Evolutionary conservation across 208 protist species (phyloP).

Genomic region (Crithidia brevicula): DNA sequence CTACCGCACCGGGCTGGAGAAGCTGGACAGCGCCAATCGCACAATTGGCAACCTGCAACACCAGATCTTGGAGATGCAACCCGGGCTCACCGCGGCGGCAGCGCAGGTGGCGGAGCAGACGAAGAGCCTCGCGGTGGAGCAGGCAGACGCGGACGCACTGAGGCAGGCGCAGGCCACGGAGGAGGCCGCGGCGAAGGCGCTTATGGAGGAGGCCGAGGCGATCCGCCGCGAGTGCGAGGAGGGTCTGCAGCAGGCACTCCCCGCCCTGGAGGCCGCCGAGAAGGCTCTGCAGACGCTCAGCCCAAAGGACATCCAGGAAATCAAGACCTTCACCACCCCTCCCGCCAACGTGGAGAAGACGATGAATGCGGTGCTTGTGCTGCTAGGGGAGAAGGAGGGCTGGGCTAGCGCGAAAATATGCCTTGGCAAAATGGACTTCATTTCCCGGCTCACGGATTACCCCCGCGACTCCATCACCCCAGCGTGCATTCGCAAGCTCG

Average conservation of each 20-base stretch:
- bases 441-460: slow-evolving; percentile 85
- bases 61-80: slow-evolving; percentile 95
- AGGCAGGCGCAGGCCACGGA: slow-evolving; percentile 79
- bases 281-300: slow-evolving; percentile 91
- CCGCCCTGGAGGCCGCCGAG: slow-evolving; percentile 91
- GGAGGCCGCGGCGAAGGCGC: slow-evolving; percentile 78
- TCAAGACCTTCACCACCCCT: slow-evolving; percentile 93
- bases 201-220: slow-evolving; percentile 84
- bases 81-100: slow-evolving; percentile 86
- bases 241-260: slow-evolving; percentile 95
- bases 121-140: slow-evolving; percentile 79
- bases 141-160: slow-evolving; percentile 88
- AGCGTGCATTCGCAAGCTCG: slow-evolving; percentile 84
- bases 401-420: slow-evolving; percentile 93
- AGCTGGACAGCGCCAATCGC: slow-evolving; percentile 93
- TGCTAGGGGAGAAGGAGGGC: slow-evolving; percentile 92
- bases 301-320: slow-evolving; percentile 93
- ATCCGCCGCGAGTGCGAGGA: slow-evolving; percentile 90
- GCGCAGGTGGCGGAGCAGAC: slow-evolving; percentile 93
- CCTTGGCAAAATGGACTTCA: slow-evolving; percentile 91
- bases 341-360: slow-evolving; percentile 91
- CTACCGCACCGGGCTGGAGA: slow-evolving; percentile 90
- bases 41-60: slow-evolving; percentile 94
- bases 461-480: slow-evolving; percentile 89
- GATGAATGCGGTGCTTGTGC: slow-evolving; percentile 93